Evolutionary conservation across 2,329 filamentous ascomycete genomes (phyloP).

Genomic region (Albophoma yamanashiensis): DNA sequence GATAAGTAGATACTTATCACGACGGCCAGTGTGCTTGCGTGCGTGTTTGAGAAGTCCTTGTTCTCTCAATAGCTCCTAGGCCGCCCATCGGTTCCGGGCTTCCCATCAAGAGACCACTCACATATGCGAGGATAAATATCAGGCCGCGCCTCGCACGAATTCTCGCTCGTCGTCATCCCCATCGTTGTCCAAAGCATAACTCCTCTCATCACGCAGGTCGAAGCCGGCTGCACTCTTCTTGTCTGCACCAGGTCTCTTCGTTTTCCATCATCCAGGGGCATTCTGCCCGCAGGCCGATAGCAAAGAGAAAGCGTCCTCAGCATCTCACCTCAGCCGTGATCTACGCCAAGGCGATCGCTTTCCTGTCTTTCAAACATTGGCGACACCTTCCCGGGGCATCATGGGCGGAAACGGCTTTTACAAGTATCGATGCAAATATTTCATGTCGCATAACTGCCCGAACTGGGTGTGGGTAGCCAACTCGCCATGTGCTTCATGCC

Average conservation of each 20-base stretch:
- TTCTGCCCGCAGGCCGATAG: neutral
- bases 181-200: neutral
- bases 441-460: constrained; percentile 37
- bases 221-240: neutral
- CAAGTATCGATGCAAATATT: constrained; percentile 46
- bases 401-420: constrained; percentile 32
- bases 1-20: neutral
- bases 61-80: neutral
- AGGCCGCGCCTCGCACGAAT: neutral
- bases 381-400: neutral
- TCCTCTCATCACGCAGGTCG: neutral
- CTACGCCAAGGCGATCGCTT: neutral
- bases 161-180: neutral
- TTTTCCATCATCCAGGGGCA: neutral
- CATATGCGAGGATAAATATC: neutral
- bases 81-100: neutral
- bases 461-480: constrained; percentile 46
- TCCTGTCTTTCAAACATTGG: neutral
- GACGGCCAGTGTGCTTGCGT: neutral
- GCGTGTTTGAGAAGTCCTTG: neutral
- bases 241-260: neutral
- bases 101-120: neutral
- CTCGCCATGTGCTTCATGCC: constrained; percentile 36
- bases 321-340: neutral
- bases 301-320: neutral